Evolutionary conservation across 78 protist genomes (phyloP).

Genomic region (Dictyostelium firmibasis): DNA sequence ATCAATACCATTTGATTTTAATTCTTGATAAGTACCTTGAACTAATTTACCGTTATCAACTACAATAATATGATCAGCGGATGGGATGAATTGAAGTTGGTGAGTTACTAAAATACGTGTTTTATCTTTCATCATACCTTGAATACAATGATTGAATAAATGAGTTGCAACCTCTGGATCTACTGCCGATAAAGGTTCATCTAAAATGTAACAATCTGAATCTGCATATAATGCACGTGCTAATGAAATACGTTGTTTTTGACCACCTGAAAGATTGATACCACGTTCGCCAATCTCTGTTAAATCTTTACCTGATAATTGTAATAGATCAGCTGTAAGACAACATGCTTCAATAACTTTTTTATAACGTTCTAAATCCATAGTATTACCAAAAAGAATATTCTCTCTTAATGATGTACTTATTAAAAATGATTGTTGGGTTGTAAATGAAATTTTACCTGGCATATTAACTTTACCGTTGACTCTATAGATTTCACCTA

Average conservation of each 20-base stretch:
- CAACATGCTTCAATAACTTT: slow-evolving; percentile 85
- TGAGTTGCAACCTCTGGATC: slow-evolving; percentile 91
- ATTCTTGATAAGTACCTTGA: slow-evolving; percentile 81
- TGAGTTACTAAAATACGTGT: slow-evolving; percentile 87
- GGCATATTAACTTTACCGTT: slow-evolving; percentile 25
- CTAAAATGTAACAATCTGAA: slow-evolving; percentile 87
- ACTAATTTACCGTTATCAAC: slow-evolving; percentile 33
- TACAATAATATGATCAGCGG: slow-evolving; percentile 86
- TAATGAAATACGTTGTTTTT: slow-evolving; percentile 94
- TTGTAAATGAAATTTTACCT: background rate
- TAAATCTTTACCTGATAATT: slow-evolving; percentile 85
- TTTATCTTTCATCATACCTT: slow-evolving; percentile 30
- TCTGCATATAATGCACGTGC: slow-evolving; percentile 91
- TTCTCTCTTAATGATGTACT: slow-evolving; percentile 93
- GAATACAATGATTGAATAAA: slow-evolving; percentile 73
- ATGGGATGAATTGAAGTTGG: slow-evolving; percentile 77
- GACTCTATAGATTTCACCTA: slow-evolving; percentile 51
- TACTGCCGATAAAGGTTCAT: slow-evolving; percentile 95
- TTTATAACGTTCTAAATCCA: slow-evolving; percentile 74
- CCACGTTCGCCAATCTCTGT: slow-evolving; percentile 98
- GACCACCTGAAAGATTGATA: slow-evolving; percentile 97
- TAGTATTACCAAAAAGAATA: slow-evolving; percentile 93
- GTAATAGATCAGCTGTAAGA: slow-evolving; percentile 81
- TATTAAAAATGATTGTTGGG: slow-evolving; percentile 95
- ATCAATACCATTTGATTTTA: slow-evolving; percentile 53